Conservation (phyloP, 495 filamentous ascomycete genomes). For the Usnea hakonensis region DNA sequence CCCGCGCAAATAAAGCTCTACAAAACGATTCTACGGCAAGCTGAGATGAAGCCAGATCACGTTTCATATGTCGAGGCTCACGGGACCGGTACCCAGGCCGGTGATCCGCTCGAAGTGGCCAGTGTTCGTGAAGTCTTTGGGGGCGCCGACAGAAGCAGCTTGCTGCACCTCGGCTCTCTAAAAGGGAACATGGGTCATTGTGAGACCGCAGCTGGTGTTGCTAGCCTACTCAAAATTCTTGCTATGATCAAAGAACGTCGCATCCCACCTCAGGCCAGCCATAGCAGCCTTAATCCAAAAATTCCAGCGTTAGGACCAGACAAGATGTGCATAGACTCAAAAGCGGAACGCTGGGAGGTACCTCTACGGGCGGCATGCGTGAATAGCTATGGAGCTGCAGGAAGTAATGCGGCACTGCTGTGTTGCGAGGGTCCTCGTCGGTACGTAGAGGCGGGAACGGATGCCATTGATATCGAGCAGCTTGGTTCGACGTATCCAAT, state of each 20-base stretch:
- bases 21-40: conserved; percentile 6
- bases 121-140: conserved; percentile 35
- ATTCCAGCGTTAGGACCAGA: conserved; percentile 20
- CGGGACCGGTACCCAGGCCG: conserved; percentile 29
- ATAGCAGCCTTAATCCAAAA: conserved; percentile 36
- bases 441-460: too few species aligned
- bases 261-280: conserved; percentile 37
- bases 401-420: conserved; percentile 34
- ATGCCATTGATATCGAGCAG: too few species aligned
- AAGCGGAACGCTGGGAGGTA: conserved; percentile 19
- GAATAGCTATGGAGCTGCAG: conserved; percentile 43
- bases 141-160: conserved; percentile 38
- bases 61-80: conserved; percentile 32
- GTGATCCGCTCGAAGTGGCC: conserved; percentile 34
- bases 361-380: conserved; percentile 29
- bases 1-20: conserved; percentile 29
- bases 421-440: conserved; percentile 8
- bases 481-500: conserved; percentile 13
- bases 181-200: conserved; percentile 39
- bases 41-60: conserved; percentile 17
- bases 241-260: conserved; percentile 29
- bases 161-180: conserved; percentile 30
- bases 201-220: conserved; percentile 31
- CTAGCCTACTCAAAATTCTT: conserved; percentile 31
- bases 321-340: conserved; percentile 36